Evolutionary conservation across 352 stramenopile species (phyloP).

Genomic region (Globisporangium cederbergense): DNA sequence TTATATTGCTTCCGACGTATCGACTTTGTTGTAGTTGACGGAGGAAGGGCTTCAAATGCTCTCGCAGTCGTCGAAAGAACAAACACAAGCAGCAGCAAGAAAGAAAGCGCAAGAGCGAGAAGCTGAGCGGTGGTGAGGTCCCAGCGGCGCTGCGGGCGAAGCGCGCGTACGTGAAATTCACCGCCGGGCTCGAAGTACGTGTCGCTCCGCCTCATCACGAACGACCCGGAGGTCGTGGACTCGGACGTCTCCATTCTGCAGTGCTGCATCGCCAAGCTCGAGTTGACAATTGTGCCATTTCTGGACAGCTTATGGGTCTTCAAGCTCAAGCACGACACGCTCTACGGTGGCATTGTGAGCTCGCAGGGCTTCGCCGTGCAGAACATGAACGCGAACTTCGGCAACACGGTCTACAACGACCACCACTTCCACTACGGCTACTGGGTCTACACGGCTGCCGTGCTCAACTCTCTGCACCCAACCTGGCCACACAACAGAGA

Average conservation of each 20-base stretch:
- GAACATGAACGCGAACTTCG: constrained; percentile 64
- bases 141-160: too few relatives aligned
- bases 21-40: too few relatives aligned
- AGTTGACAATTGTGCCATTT: constrained; percentile 47
- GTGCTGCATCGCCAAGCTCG: constrained; percentile 62
- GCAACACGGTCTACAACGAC: constrained; percentile 76
- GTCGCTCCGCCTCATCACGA: constrained; percentile 70
- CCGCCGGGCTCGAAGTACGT: constrained; percentile 39
- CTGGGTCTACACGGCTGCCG: constrained; percentile 58
- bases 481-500: constrained; percentile 46
- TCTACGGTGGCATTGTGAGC: constrained; percentile 63
- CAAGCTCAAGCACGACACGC: constrained; percentile 56
- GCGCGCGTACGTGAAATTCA: too few relatives aligned
- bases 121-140: too few relatives aligned
- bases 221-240: constrained; percentile 62
- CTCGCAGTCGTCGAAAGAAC: too few relatives aligned
- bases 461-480: constrained; percentile 71
- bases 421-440: constrained; percentile 80
- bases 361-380: constrained; percentile 49
- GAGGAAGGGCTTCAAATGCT: too few relatives aligned
- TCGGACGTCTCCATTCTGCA: constrained; percentile 47
- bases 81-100: too few relatives aligned
- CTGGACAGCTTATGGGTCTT: constrained; percentile 64
- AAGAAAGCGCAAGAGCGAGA: too few relatives aligned
- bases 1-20: too few relatives aligned